These are phyloP conservation scores for Fusarium circinatum DNA, from an alignment of 2,329 filamentous ascomycete species.

Conservation along the genomic window DNA sequence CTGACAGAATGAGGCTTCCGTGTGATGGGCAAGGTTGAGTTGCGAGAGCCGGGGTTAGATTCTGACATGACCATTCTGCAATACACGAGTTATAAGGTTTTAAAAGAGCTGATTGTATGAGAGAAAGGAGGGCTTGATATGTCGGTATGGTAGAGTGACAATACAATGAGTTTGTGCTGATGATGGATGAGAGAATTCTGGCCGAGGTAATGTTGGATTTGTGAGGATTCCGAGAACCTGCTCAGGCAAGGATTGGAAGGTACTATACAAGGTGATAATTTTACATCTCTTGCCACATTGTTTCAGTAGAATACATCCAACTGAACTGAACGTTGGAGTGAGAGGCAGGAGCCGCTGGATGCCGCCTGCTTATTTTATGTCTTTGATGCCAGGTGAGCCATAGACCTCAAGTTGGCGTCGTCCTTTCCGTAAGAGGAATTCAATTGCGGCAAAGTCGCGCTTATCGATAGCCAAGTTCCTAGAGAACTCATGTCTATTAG, in stretches of 20 bases:
- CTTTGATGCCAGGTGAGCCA: conserved; percentile 81
- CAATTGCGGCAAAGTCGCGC: conserved; percentile 86
- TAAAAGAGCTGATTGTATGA: conserved; percentile 39
- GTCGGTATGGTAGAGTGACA: conserved; percentile 13
- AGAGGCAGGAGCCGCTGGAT: neutral
- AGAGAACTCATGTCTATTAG: conserved; percentile 76
- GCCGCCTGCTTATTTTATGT: conserved; percentile 60
- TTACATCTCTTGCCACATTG: neutral
- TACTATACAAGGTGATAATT: neutral
- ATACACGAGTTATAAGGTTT: conserved; percentile 17
- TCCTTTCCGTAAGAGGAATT: conserved; percentile 86
- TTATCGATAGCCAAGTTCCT: conserved; percentile 76
- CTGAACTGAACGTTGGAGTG: neutral
- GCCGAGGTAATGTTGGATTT: neutral
- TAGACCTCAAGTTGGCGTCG: conserved; percentile 84
- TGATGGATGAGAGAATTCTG: neutral
- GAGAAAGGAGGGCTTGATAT: neutral
- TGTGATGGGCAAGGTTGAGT: conserved; percentile 29
- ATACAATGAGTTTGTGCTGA: conserved; percentile 23
- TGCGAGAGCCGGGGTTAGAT: conserved; percentile 43
- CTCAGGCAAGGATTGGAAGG: conserved; percentile 5
- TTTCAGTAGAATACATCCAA: neutral
- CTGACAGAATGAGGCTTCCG: conserved; percentile 13
- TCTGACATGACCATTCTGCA: conserved; percentile 45
- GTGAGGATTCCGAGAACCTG: neutral